phyloP scores from a whole-genome alignment of 2,329 filamentous ascomycete species.

The Periconia digitata region DNA sequence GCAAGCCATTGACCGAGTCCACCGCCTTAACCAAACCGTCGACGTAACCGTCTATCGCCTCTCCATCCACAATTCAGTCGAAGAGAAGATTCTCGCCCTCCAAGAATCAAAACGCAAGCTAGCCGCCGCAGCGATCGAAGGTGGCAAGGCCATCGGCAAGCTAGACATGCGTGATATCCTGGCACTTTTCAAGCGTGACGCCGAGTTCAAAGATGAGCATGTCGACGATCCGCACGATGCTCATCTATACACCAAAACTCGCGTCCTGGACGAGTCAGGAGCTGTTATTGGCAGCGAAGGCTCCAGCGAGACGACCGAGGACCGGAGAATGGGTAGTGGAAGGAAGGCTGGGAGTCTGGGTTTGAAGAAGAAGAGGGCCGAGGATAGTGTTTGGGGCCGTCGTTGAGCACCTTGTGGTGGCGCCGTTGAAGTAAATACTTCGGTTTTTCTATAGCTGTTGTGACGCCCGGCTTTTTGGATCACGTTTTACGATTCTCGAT shows the following conservation, averaged over 20 bases:
- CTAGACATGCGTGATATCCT: slow-evolving; percentile 92
- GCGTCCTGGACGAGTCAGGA: slow-evolving; percentile 25
- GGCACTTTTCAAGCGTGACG: slow-evolving; percentile 78
- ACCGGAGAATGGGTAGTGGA: slow-evolving; percentile 18
- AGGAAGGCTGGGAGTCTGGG: slow-evolving; percentile 35
- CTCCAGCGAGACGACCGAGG: slow-evolving; percentile 12
- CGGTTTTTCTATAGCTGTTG: background rate
- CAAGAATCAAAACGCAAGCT: slow-evolving; percentile 92
- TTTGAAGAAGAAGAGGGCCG: slow-evolving; percentile 29
- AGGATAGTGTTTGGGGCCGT: slow-evolving; percentile 47
- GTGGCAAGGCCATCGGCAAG: slow-evolving; percentile 76
- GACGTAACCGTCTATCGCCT: slow-evolving; percentile 96
- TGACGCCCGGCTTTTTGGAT: too few species aligned
- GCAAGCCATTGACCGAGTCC: slow-evolving; percentile 96
- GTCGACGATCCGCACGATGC: slow-evolving; percentile 40
- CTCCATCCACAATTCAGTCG: slow-evolving; percentile 82
- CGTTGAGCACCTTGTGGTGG: slow-evolving; percentile 25
- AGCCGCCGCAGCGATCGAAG: slow-evolving; percentile 89
- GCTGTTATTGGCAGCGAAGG: background rate
- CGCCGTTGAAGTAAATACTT: background rate
- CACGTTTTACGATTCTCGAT: too few species aligned
- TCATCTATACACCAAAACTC: slow-evolving; percentile 38
- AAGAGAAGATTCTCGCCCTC: slow-evolving; percentile 90
- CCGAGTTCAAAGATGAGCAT: slow-evolving; percentile 52
- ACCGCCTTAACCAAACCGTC: slow-evolving; percentile 94